Evolutionary conservation across 306 rosid species (phyloP).

Genomic region (Pachyrhizus erosus): DNA sequence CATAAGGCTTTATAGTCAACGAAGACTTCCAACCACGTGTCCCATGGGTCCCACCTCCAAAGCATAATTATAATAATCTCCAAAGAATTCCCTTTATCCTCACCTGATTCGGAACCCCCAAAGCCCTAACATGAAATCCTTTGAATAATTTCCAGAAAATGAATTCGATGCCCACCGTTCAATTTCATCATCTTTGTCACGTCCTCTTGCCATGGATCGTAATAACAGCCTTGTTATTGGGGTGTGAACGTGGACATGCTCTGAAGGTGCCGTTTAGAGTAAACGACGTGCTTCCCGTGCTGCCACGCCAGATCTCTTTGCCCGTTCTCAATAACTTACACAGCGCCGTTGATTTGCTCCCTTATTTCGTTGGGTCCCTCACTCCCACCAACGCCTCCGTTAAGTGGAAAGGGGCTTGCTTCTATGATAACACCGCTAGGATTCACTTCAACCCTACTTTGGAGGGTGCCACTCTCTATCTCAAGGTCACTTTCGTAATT

Average conservation of each 20-base stretch:
- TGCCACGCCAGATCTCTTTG: constrained; percentile 78
- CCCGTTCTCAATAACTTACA: constrained; percentile 84
- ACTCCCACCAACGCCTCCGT: constrained; percentile 65
- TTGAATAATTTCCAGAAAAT: not conserved
- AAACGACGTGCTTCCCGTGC: constrained; percentile 83
- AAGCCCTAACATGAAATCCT: constrained; percentile 6
- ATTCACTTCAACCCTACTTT: constrained; percentile 52
- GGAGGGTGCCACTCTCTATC: constrained; percentile 77
- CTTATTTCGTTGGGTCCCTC: constrained; percentile 77
- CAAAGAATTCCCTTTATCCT: not conserved
- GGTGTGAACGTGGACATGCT: constrained; percentile 41
- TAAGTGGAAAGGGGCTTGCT: constrained; percentile 87
- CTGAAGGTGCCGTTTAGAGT: constrained; percentile 68
- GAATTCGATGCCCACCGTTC: not conserved
- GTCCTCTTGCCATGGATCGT: constrained; percentile 44
- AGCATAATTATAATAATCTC: not conserved
- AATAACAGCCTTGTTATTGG: constrained; percentile 13
- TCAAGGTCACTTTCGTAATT: constrained; percentile 53
- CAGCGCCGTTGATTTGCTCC: constrained; percentile 87
- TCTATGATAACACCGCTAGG: constrained; percentile 65
- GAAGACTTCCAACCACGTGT: not conserved
- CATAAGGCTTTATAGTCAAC: not conserved
- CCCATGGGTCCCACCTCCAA: not conserved
- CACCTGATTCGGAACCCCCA: not conserved
- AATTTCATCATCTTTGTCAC: too few relatives aligned